phyloP scores from a whole-genome alignment of 768 basidiomycete species.

The Rickenella mellea region DNA sequence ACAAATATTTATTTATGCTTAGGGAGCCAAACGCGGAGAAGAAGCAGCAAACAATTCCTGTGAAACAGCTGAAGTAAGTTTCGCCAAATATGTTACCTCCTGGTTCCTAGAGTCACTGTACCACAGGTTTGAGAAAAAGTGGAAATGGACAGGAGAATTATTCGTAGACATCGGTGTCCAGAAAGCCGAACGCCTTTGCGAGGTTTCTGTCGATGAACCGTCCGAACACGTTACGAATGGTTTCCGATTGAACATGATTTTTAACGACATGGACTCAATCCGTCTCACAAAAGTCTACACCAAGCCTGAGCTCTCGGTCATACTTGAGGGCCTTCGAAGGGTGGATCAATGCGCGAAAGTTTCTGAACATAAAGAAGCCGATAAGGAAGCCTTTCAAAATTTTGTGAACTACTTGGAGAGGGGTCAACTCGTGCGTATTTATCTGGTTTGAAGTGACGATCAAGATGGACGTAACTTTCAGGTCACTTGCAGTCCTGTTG shows the following conservation, averaged over 20 bases:
- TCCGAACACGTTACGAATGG: slow-evolving; percentile 29
- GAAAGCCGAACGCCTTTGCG: slow-evolving; percentile 36
- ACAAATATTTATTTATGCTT: slow-evolving; percentile 8
- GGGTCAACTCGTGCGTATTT: slow-evolving; percentile 34
- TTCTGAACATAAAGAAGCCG: slow-evolving; percentile 27
- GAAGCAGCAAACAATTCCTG: background rate
- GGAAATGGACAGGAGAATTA: slow-evolving; percentile 57
- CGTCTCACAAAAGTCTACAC: slow-evolving; percentile 39
- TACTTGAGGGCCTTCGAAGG: slow-evolving; percentile 40
- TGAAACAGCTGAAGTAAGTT: no score
- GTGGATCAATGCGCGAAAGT: slow-evolving; percentile 47
- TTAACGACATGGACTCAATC: slow-evolving; percentile 32
- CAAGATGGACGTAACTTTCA: slow-evolving; percentile 15
- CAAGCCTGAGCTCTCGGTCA: slow-evolving; percentile 31
- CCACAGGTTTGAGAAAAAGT: slow-evolving; percentile 46
- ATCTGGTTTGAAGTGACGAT: background rate
- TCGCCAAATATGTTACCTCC: background rate
- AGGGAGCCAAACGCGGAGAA: background rate
- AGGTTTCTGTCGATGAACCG: slow-evolving; percentile 36
- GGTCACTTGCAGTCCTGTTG: slow-evolving; percentile 40
- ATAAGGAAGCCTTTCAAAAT: slow-evolving; percentile 28
- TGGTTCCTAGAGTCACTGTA: slow-evolving; percentile 4
- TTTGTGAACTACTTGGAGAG: slow-evolving; percentile 37
- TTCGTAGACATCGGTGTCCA: slow-evolving; percentile 28
- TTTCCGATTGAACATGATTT: slow-evolving; percentile 39